Conservation (phyloP, 805 yeast species). For the Lachancea meyersii region DNA sequence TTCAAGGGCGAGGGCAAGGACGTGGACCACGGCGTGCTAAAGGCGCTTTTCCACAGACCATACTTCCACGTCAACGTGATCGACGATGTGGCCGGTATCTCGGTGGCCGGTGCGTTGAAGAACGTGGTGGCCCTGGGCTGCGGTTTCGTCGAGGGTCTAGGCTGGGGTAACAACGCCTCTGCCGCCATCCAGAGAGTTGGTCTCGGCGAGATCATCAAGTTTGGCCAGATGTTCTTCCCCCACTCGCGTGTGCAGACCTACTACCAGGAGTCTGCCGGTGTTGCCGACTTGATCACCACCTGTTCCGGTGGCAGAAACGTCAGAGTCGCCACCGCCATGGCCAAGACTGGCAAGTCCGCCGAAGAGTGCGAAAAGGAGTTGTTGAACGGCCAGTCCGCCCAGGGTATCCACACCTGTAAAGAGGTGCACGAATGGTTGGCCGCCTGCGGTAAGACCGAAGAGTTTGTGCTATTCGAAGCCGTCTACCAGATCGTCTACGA, state of each 20-base stretch:
- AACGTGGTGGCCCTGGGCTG: constrained; percentile 95
- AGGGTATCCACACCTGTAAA: constrained; percentile 83
- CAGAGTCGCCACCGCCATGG: constrained; percentile 81
- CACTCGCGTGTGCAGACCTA: constrained; percentile 70
- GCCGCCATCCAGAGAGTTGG: constrained; percentile 98
- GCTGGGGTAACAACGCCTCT: constrained; percentile 99
- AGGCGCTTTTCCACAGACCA: constrained; percentile 89
- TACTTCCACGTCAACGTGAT: constrained; percentile 95
- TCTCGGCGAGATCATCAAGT: constrained; percentile 78
- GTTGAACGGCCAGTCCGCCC: constrained; percentile 93
- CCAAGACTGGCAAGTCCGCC: constrained; percentile 69
- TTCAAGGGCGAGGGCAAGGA: constrained; percentile 40
- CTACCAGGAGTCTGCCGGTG: constrained; percentile 93
- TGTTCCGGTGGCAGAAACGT: constrained; percentile 98
- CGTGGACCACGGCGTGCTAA: constrained; percentile 65
- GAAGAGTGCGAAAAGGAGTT: constrained; percentile 77
- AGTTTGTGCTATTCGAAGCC: constrained; percentile 64
- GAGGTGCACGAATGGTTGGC: constrained; percentile 84
- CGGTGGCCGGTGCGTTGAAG: constrained; percentile 95
- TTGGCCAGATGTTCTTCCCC: constrained; percentile 78
- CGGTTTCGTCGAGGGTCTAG: constrained; percentile 94
- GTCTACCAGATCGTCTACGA: constrained; percentile 82
- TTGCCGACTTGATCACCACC: constrained; percentile 95
- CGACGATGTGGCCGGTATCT: constrained; percentile 91
- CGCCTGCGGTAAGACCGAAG: constrained; percentile 40